These are phyloP conservation scores for Coemansia nantahalensis DNA, from an alignment of 192 early-diverging fungal species.

Conservation along the genomic window DNA sequence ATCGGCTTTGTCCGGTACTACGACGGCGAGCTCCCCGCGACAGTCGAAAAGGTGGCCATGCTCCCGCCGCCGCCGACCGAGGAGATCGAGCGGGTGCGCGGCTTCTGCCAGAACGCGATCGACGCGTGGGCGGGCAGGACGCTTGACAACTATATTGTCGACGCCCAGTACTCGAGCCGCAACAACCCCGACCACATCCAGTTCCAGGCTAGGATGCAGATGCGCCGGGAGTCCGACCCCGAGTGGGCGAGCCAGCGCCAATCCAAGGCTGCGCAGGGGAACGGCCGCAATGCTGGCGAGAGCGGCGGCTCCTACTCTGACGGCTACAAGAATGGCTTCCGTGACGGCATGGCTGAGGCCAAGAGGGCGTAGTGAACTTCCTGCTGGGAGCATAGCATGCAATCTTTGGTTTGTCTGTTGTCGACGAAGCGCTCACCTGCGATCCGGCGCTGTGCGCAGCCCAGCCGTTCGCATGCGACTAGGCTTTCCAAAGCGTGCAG, in stretches of 20 bases:
- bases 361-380: not conserved
- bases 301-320: constrained; percentile 14
- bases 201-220: constrained; percentile 23
- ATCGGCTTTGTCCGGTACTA: constrained; percentile 41
- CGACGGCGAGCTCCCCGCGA: constrained; percentile 28
- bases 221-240: constrained; percentile 23
- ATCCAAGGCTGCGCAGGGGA: not conserved
- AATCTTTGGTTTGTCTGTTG: no score
- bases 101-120: constrained; percentile 15
- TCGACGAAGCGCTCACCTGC: no score
- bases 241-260: not conserved
- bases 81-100: constrained; percentile 20
- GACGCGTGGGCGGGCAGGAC: constrained; percentile 3
- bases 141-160: constrained; percentile 9
- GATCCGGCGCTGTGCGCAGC: no score
- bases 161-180: constrained; percentile 7
- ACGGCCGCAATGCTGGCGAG: no score
- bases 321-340: constrained; percentile 41
- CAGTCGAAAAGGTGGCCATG: constrained; percentile 33
- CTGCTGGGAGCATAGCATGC: not conserved
- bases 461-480: no score
- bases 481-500: no score
- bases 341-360: constrained; percentile 18
- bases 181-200: constrained; percentile 42
- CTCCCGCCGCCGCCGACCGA: constrained; percentile 14